Conservation (phyloP, 2,329 filamentous ascomycete genomes). For the Ustilaginoidea virens region DNA sequence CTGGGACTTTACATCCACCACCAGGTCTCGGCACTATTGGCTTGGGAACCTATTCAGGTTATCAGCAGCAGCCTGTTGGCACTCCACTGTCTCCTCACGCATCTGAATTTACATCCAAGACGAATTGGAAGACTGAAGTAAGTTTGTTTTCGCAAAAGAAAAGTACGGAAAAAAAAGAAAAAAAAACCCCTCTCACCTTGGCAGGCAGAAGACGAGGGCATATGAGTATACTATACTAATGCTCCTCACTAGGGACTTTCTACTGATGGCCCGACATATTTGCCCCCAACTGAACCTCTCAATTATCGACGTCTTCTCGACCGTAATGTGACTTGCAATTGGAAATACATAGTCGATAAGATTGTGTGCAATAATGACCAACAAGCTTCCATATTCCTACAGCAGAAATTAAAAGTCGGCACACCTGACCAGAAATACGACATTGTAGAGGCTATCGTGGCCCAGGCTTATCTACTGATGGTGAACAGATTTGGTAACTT, state of each 20-base stretch:
- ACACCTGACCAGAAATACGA: slow-evolving; percentile 92
- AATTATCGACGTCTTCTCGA: slow-evolving; percentile 94
- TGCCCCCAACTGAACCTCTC: slow-evolving; percentile 77
- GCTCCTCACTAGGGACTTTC: slow-evolving; percentile 15
- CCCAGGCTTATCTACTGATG: slow-evolving; percentile 91
- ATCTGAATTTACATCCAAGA: slow-evolving; percentile 52
- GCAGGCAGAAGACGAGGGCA: background rate
- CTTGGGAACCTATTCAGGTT: slow-evolving; percentile 29
- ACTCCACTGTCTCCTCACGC: slow-evolving; percentile 59
- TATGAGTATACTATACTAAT: background rate
- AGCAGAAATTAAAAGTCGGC: slow-evolving; percentile 96
- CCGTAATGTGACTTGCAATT: slow-evolving; percentile 93
- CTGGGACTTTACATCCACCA: slow-evolving; percentile 15
- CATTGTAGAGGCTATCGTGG: slow-evolving; percentile 91
- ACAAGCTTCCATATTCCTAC: slow-evolving; percentile 95
- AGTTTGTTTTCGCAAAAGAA: slow-evolving; percentile 7
- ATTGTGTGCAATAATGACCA: slow-evolving; percentile 99
- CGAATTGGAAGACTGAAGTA: slow-evolving; percentile 41
- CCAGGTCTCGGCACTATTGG: slow-evolving; percentile 22
- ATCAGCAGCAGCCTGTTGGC: slow-evolving; percentile 41
- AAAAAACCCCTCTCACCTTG: background rate
- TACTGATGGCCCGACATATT: slow-evolving; percentile 56
- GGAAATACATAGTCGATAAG: slow-evolving; percentile 99
- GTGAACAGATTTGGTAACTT: slow-evolving; percentile 98
- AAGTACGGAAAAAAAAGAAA: too few relatives aligned